Conservation (phyloP, 1,284 basidiomycete species). For the Leucoagaricus sp. region DNA sequence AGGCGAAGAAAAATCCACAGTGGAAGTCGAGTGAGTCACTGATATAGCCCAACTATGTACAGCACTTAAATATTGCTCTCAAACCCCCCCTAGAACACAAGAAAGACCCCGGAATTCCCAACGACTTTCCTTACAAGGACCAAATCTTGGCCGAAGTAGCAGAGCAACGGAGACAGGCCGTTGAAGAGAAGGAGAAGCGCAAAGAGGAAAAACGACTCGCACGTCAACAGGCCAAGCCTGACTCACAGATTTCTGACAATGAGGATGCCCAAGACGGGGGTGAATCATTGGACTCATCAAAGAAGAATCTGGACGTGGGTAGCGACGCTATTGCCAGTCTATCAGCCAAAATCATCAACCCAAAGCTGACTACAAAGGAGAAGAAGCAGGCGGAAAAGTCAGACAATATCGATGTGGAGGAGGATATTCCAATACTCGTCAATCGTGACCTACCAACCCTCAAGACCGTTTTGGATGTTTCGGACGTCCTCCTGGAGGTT, state of each 20-base stretch:
- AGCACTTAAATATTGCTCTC: neutral
- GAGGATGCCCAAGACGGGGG: conserved; percentile 10
- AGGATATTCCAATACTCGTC: conserved; percentile 60
- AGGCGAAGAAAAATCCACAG: conserved; percentile 80
- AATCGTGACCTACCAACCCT: conserved; percentile 71
- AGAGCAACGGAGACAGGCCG: conserved; percentile 72
- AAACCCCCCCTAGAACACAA: conserved; percentile 36
- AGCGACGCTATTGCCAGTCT: conserved; percentile 46
- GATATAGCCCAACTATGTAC: neutral
- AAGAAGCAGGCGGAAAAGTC: conserved; percentile 29
- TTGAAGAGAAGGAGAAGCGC: conserved; percentile 68
- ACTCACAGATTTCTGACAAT: neutral
- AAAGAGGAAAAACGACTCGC: conserved; percentile 61
- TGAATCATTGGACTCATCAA: neutral
- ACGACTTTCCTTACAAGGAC: conserved; percentile 96
- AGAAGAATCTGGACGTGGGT: conserved; percentile 35
- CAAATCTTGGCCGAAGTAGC: conserved; percentile 91
- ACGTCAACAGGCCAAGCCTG: conserved; percentile 19
- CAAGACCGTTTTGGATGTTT: conserved; percentile 73
- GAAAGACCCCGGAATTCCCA: conserved; percentile 96
- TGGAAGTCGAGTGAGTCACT: conserved; percentile 89
- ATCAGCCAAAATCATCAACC: conserved; percentile 39
- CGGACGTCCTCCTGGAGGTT: conserved; percentile 85
- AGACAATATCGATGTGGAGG: conserved; percentile 42
- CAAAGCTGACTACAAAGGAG: conserved; percentile 27